Base-by-base conservation (phyloP, 192 early-diverging fungal genomes). In the Gryganskiella cystojenkinii region DNA sequence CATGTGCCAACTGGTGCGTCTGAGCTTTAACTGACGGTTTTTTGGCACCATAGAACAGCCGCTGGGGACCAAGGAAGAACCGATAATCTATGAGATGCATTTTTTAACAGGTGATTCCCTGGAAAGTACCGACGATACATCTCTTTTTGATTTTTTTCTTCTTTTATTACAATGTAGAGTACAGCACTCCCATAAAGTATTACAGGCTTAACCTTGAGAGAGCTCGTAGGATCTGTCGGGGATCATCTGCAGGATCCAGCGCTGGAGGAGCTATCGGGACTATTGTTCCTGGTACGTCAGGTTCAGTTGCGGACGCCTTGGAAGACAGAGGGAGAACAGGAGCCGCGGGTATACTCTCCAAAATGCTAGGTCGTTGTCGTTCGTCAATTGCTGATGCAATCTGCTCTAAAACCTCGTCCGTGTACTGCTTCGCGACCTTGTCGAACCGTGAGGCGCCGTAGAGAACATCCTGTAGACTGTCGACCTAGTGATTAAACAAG, bases 381-480 rank as follows among this genome's bases (percentile, higher is more conserved):
- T 69, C 66, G 14, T 68, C 74, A 14, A 78, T 30, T 24, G 74
- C 74, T 20, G 24, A 10, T 28, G 74, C 74, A 46, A 69, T 69
- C 56, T 78, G 74, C 25, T 78, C 74, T 30, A 78, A 35, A 27
- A 78, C 67, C 33, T 78, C 61, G 43, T 78, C 66, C 8, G 74
- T 69, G 61, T 78, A 78, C 17, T 69, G 65, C 37, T 63, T 78
- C 2, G 74, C 61, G 30, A 78, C 49, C 61, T 69, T 78, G 31
- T 78, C 67, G 14, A 78, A 78, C 11, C 67, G 55, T 27, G 74
- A 69, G 9, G 74, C 67, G 17, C 59, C 46, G 30, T 69, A 78
- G 2, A 78, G 53, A 30, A 65, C 69, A 59, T 78, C 74, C 19
- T 55, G 65, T 53, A 78, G 67, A 20, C n/a, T 55, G 27, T 78